Conservation (phyloP, 768 basidiomycete species). For the Terana coerulea region DNA sequence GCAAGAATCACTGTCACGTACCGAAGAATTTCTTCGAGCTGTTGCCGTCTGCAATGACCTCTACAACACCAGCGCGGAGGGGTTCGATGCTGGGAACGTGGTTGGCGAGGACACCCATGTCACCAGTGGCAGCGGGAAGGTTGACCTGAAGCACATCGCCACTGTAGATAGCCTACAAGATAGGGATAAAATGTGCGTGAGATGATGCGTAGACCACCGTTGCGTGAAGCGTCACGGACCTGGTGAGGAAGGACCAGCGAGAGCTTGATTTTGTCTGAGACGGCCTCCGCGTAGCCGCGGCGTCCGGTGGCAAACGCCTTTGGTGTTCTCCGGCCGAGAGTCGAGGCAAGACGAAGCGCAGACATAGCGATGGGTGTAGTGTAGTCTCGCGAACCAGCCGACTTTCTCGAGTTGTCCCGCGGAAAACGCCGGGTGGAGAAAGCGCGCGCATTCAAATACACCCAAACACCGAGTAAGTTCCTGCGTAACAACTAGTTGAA, state of each 20-base stretch:
- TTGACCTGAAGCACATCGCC: constrained; percentile 95
- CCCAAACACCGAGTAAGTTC: no score
- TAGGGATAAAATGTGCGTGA: background rate
- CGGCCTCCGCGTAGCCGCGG: constrained; percentile 87
- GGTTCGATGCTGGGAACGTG: constrained; percentile 98
- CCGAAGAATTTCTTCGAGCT: constrained; percentile 96
- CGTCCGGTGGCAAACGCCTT: constrained; percentile 48
- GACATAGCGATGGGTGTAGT: constrained; percentile 50
- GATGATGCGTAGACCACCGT: background rate
- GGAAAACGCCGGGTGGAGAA: constrained; percentile 12
- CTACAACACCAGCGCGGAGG: constrained; percentile 89
- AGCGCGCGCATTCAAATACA: background rate
- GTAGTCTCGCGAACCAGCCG: background rate
- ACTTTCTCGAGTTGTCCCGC: constrained; percentile 2
- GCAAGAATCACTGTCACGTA: constrained; percentile 35
- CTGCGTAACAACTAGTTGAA: no score
- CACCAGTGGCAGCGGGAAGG: constrained; percentile 88
- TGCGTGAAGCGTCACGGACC: constrained; percentile 44
- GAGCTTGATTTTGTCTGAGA: constrained; percentile 84
- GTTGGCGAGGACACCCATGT: constrained; percentile 99
- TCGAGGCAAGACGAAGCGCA: constrained; percentile 66
- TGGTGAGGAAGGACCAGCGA: constrained; percentile 94
- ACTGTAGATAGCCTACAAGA: constrained; percentile 76
- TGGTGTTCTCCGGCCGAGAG: constrained; percentile 58
- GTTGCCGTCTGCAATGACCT: constrained; percentile 82